Evolutionary conservation across 257 asterid genomes (phyloP), one percentile per base, ranked within the genome.

Genomic region (Eustoma russellianum): DNA sequence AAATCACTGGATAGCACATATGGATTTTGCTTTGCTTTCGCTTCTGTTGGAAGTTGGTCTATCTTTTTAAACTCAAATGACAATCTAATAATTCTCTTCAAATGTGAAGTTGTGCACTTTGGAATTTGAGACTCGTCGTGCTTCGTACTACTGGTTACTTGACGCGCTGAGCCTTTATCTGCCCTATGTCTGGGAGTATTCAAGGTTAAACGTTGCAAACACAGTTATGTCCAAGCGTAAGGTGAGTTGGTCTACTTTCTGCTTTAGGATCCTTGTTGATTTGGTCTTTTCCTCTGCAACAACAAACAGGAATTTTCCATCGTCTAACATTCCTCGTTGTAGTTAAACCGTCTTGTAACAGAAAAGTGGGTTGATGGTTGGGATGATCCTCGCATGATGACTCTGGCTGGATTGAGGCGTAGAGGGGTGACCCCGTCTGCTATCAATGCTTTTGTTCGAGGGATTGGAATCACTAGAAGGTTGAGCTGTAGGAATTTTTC

Each of bases 301-400:
- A 14, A 14, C 14, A 14, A 41, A 9, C 43, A 48, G 40, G 12
- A 15, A 7, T 45, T 53, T 30, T 2, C 17, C 30, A 24, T 61
- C 30, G 14, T 56, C 67, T 46, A 33, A 35, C 48, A 33, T 53
- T 50, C 41, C 56, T 8, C 67, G 43, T 50, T 75, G 75, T 83
- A 91, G 98, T 76, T 91, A 53, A 91, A 91, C 66, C 94, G 80
- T 41, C 90, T 91, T 41, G 96, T 91, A 46, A 87, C 94, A 24
- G 90, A 87, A 62, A 87, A 91, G 48, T 78, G 83, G 83, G 95
- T 87, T 19, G 94, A 91, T 68, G 90, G 94, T 53, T 91, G 96
- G 98, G 98, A 91, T 69, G 98, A 91, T 71, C 98, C 98, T 55
- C 95, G 95, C 50, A 74, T 91, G 45, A 82, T 91, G 96, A 87